Conservation (phyloP, 2,329 filamentous ascomycete species). For the Penicillium sp. region DNA sequence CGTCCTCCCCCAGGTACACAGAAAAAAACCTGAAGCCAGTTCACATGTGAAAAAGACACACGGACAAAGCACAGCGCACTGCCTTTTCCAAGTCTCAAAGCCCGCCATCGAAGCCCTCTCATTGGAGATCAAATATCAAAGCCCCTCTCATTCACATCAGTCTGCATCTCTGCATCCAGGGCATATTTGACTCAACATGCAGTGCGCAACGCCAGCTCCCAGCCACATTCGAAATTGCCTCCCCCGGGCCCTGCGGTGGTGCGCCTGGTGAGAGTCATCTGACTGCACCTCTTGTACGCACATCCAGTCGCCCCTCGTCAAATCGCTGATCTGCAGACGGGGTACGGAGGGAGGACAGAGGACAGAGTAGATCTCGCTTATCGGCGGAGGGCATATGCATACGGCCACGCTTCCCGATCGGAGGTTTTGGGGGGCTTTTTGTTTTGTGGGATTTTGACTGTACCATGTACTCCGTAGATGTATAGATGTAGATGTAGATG, state of each 20-base stretch:
- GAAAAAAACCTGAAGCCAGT: not conserved
- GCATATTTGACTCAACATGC: conserved; percentile 10
- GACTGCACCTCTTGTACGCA: conserved; percentile 6
- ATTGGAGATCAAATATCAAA: not conserved
- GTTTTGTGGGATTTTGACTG: not conserved
- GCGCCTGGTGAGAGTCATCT: conserved; percentile 21
- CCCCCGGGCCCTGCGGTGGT: not conserved
- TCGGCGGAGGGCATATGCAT: not conserved
- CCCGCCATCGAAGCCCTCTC: conserved; percentile 3
- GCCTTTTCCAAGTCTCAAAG: not conserved
- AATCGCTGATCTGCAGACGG: not conserved
- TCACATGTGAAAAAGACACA: conserved; percentile 6
- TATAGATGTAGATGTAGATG: too few species aligned
- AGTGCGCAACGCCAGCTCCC: conserved; percentile 10
- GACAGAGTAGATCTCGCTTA: conserved; percentile 4
- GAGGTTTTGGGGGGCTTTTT: conserved; percentile 4
- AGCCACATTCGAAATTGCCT: conserved; percentile 12
- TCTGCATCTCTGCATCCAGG: conserved; percentile 3
- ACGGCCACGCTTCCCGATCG: not conserved
- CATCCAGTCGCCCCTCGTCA: not conserved
- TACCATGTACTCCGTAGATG: too few species aligned
- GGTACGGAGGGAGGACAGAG: too few species aligned
- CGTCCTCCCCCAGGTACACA: not conserved
- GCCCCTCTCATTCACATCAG: too few species aligned
- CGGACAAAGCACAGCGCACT: conserved; percentile 9